Conservation (phyloP, 495 filamentous ascomycete species). For the Cercophora newfieldiana region DNA sequence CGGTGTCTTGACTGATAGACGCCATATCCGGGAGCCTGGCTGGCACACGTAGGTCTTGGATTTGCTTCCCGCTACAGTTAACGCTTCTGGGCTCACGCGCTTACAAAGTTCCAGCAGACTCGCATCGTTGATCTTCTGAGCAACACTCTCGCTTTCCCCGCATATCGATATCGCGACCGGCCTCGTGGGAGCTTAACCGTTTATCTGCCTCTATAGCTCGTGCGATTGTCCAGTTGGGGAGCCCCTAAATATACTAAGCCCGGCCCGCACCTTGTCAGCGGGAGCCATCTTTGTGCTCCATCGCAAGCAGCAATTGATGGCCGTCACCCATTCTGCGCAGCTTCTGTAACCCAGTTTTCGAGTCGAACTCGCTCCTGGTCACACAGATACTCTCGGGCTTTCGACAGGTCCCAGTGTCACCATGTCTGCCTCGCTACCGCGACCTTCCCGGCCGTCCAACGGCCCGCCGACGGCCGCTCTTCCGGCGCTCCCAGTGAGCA, state of each 20-base stretch:
- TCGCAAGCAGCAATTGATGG: conserved; percentile 12
- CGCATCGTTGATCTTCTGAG: conserved; percentile 1
- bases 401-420: conserved; percentile 15
- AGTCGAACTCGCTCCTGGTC: not conserved
- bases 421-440: conserved; percentile 67
- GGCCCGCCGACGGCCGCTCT: conserved; percentile 65
- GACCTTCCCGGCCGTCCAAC: conserved; percentile 59
- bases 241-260: conserved; percentile 7
- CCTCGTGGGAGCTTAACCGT: conserved; percentile 4
- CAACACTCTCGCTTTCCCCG: conserved; percentile 14
- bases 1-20: not conserved
- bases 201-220: not conserved
- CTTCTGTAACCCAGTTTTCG: not conserved
- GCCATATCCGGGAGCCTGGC: not conserved
- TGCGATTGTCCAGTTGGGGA: not conserved
- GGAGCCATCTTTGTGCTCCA: not conserved
- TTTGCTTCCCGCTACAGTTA: conserved; percentile 3
- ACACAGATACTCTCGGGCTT: not conserved
- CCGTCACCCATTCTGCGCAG: not conserved
- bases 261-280: conserved; percentile 3
- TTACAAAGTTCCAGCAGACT: not conserved
- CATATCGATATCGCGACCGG: conserved; percentile 28
- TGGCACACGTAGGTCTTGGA: conserved; percentile 5
- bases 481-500: conserved; percentile 69
- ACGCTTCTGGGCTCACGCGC: not conserved